These are phyloP conservation scores for Castanea crenata DNA, from an alignment of 306 rosid species.

Conservation along the genomic window DNA sequence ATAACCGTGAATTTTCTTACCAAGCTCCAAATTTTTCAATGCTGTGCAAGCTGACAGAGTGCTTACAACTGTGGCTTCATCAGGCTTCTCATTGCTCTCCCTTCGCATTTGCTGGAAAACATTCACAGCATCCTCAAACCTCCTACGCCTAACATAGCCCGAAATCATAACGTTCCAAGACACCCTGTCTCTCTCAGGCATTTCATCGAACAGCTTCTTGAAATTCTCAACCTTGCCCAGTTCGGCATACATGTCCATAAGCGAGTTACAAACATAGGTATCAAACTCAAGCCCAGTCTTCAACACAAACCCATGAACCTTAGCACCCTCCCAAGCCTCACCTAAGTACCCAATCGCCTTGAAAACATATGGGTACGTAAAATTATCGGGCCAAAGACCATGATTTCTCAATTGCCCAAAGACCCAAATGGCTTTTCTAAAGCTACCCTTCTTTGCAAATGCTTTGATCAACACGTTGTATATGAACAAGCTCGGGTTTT, in stretches of 20 bases:
- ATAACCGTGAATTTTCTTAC: conserved; percentile 34
- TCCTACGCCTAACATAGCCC: conserved; percentile 32
- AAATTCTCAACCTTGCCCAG: conserved; percentile 16
- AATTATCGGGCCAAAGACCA: conserved; percentile 37
- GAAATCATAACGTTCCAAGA: conserved; percentile 46
- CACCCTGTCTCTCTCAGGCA: conserved; percentile 30
- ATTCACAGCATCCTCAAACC: conserved; percentile 30
- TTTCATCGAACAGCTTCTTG: conserved; percentile 32
- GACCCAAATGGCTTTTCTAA: conserved; percentile 22
- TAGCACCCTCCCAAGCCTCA: conserved; percentile 22
- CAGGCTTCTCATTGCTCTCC: conserved; percentile 32
- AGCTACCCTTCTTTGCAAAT: conserved; percentile 19
- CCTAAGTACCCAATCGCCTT: conserved; percentile 40
- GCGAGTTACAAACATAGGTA: conserved; percentile 41
- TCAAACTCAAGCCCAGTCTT: conserved; percentile 36
- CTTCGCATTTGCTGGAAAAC: conserved; percentile 29
- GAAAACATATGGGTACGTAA: conserved; percentile 41
- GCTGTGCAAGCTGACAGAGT: conserved; percentile 44
- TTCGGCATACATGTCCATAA: conserved; percentile 33
- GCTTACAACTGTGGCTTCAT: conserved; percentile 40
- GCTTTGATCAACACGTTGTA: conserved; percentile 37
- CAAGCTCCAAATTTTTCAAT: conserved; percentile 33
- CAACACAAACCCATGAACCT: conserved; percentile 38
- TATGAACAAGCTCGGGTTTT: conserved; percentile 32
- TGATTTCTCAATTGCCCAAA: conserved; percentile 28